Evolutionary conservation across 768 basidiomycete species (phyloP).

Genomic region (Naganishia kalamii): DNA sequence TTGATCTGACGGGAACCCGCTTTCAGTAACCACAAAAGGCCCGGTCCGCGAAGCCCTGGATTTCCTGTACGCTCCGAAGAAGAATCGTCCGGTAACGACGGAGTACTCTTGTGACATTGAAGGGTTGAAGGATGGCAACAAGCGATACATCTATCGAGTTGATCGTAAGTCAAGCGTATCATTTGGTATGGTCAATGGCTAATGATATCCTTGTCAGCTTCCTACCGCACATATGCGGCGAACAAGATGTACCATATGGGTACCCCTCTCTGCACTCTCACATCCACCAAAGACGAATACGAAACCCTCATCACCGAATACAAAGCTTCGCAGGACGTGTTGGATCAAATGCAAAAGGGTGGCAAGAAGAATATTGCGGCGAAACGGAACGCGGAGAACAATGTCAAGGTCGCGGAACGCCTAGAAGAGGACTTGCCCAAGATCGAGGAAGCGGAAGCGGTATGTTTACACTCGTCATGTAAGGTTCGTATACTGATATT

Average conservation of each 20-base stretch:
- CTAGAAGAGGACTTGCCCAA: slow-evolving; percentile 13
- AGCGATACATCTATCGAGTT: slow-evolving; percentile 8
- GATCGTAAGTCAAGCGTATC: slow-evolving; percentile 9
- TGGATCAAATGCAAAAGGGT: slow-evolving; percentile 8
- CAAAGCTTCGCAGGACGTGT: background rate
- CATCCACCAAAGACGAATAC: slow-evolving; percentile 20
- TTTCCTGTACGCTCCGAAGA: slow-evolving; percentile 2
- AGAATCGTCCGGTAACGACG: background rate
- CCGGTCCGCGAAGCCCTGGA: slow-evolving; percentile 6
- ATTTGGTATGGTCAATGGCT: background rate
- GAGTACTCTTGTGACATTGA: slow-evolving; percentile 5
- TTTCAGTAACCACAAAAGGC: slow-evolving; percentile 1
- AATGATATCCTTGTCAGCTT: background rate
- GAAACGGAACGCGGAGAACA: slow-evolving; percentile 9
- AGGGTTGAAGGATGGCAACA: slow-evolving; percentile 11
- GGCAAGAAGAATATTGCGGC: slow-evolving; percentile 2
- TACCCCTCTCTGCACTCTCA: background rate
- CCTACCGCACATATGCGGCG: slow-evolving; percentile 16
- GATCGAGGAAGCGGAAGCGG: slow-evolving; percentile 15
- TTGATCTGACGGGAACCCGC: background rate
- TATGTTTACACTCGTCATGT: no score
- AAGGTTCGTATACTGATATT: no score
- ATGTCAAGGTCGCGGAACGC: slow-evolving; percentile 4
- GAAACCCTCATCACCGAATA: slow-evolving; percentile 24
- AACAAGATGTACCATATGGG: slow-evolving; percentile 19